These are phyloP conservation scores for Argentina anserina DNA, from an alignment of 306 rosid genomes.

Conservation along the genomic window DNA sequence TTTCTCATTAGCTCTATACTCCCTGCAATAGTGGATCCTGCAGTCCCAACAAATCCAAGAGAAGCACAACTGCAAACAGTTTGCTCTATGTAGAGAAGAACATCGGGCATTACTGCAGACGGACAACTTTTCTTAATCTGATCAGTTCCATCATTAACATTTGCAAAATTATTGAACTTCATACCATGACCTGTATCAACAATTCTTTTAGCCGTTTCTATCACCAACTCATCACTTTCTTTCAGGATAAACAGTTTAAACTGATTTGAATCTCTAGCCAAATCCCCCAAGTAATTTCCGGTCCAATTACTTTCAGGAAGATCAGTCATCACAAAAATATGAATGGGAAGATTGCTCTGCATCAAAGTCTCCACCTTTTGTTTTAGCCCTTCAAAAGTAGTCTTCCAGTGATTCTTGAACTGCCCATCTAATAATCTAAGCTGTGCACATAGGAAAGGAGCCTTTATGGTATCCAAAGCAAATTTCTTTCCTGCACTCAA, in stretches of 20 bases:
- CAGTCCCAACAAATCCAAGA: constrained; percentile 86
- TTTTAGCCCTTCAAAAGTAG: constrained; percentile 54
- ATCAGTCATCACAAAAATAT: constrained; percentile 80
- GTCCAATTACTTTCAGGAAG: constrained; percentile 78
- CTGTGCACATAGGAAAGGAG: constrained; percentile 81
- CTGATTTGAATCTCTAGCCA: constrained; percentile 38
- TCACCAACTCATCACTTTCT: constrained; percentile 46
- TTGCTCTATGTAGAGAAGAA: constrained; percentile 76
- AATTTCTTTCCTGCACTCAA: constrained; percentile 51
- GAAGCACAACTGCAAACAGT: constrained; percentile 76
- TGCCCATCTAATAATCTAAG: constrained; percentile 86
- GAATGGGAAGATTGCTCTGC: constrained; percentile 47
- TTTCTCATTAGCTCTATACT: constrained; percentile 71
- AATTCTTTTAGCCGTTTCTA: constrained; percentile 48
- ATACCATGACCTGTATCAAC: constrained; percentile 45
- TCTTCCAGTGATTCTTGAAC: constrained; percentile 82
- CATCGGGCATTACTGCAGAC: constrained; percentile 42
- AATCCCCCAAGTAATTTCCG: constrained; percentile 65
- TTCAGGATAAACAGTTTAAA: constrained; percentile 57
- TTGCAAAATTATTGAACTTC: constrained; percentile 34
- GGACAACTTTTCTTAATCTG: constrained; percentile 44
- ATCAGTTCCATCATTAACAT: constrained; percentile 23
- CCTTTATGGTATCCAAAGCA: constrained; percentile 42
- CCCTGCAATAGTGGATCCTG: constrained; percentile 81
- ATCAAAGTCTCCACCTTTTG: constrained; percentile 52